Evolutionary conservation across 352 stramenopile species (phyloP).

Genomic region (Globisporangium cylindrosporum): DNA sequence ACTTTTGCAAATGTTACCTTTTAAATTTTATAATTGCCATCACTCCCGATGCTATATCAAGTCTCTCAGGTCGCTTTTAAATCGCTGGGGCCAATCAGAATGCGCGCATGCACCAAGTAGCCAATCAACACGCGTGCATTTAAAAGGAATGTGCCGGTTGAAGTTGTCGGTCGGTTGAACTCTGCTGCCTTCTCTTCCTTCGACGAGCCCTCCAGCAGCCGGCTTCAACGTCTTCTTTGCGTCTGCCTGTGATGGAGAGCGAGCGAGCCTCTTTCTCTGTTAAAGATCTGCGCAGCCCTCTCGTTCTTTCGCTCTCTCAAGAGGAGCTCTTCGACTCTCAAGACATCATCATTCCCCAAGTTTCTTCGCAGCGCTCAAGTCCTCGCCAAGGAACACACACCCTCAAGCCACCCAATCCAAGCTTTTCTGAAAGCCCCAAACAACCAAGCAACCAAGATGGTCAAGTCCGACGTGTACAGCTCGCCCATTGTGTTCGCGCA

Average conservation of each 20-base stretch:
- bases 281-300: neutral
- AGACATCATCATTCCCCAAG: conserved; percentile 41
- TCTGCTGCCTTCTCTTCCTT: neutral
- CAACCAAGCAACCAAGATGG: conserved; percentile 38
- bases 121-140: conserved; percentile 25
- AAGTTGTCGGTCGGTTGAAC: conserved; percentile 23
- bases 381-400: neutral
- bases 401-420: neutral
- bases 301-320: neutral
- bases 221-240: neutral
- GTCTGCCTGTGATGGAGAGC: too few relatives aligned
- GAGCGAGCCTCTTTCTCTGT: neutral
- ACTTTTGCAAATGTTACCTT: too few relatives aligned
- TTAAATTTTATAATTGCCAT: neutral
- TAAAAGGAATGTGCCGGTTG: conserved; percentile 28
- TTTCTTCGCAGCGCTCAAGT: conserved; percentile 41
- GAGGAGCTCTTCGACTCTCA: neutral
- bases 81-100: neutral
- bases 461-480: conserved; percentile 77
- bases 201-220: neutral
- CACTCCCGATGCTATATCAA: neutral
- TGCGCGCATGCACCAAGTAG: neutral
- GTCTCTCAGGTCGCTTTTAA: neutral
- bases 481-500: conserved; percentile 70
- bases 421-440: neutral